Conservation (phyloP, 1,139 yeast species). For the Suhomyces ambrosiae region DNA sequence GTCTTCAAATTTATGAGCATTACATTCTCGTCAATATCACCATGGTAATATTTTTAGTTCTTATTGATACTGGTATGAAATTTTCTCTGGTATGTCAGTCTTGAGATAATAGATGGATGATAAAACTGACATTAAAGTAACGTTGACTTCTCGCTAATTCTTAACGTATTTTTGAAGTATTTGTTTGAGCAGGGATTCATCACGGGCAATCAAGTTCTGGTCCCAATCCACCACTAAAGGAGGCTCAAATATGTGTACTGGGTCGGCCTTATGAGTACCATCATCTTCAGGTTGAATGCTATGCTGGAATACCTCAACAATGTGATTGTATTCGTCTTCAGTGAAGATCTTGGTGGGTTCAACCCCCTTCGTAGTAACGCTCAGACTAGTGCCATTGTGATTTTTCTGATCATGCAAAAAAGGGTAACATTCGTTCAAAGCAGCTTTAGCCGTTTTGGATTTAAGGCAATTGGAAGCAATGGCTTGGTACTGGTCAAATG, state of each 20-base stretch:
- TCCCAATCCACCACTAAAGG: slow-evolving; percentile 55
- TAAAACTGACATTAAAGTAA: too few relatives aligned
- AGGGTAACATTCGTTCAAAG: slow-evolving; percentile 40
- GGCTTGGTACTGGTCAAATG: slow-evolving; percentile 43
- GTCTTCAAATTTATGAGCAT: too few relatives aligned
- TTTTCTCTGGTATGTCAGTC: too few relatives aligned
- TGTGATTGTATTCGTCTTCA: slow-evolving; percentile 42
- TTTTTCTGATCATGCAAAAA: slow-evolving; percentile 33
- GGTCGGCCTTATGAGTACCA: slow-evolving; percentile 27
- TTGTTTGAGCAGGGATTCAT: slow-evolving; percentile 34
- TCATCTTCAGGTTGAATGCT: slow-evolving; percentile 27
- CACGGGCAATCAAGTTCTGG: slow-evolving; percentile 45
- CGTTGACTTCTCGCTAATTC: too few relatives aligned
- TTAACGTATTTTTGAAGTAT: too few relatives aligned
- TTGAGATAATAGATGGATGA: too few relatives aligned
- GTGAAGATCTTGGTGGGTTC: slow-evolving; percentile 37
- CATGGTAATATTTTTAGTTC: too few relatives aligned
- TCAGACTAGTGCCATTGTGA: slow-evolving; percentile 19
- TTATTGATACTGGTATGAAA: too few relatives aligned
- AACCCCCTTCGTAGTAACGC: slow-evolving; percentile 32
- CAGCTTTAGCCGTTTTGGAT: slow-evolving; percentile 28
- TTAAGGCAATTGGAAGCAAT: slow-evolving; percentile 33
- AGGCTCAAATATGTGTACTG: slow-evolving; percentile 41
- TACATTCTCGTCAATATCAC: too few relatives aligned
- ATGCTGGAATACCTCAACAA: slow-evolving; percentile 42